These are phyloP conservation scores for Globisporangium carolinianum DNA, from an alignment of 352 stramenopile species.

Conservation along the genomic window DNA sequence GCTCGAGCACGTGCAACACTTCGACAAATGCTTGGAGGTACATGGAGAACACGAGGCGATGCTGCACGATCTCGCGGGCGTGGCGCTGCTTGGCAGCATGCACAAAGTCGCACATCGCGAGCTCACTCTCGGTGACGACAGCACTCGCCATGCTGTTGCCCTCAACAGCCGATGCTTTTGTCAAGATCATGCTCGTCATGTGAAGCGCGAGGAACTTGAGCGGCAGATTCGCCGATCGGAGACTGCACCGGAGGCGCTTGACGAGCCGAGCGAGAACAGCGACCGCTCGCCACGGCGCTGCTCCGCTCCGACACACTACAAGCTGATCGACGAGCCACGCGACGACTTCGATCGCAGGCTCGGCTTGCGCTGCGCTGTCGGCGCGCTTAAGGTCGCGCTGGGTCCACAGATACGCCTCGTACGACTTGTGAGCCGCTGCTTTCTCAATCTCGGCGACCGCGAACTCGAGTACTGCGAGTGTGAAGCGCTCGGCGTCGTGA, in stretches of 20 bases:
- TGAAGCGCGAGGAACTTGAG: constrained; percentile 55
- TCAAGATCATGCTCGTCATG: constrained; percentile 39
- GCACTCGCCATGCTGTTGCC: neutral
- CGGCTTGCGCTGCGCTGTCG: constrained; percentile 37
- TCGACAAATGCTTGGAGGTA: constrained; percentile 73
- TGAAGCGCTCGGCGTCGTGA: constrained; percentile 2
- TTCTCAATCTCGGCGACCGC: constrained; percentile 56
- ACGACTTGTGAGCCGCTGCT: constrained; percentile 36
- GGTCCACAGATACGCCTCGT: constrained; percentile 73
- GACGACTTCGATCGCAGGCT: constrained; percentile 74
- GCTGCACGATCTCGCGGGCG: constrained; percentile 45
- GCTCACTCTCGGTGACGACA: constrained; percentile 12
- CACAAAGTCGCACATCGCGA: constrained; percentile 31
- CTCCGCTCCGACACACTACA: constrained; percentile 6
- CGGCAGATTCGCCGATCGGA: constrained; percentile 45
- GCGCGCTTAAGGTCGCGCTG: constrained; percentile 46
- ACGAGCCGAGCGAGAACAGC: constrained; percentile 13
- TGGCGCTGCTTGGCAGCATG: constrained; percentile 43
- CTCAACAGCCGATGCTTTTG: neutral
- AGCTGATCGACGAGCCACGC: constrained; percentile 59
- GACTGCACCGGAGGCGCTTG: constrained; percentile 20
- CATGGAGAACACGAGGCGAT: constrained; percentile 52
- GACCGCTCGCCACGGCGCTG: constrained; percentile 1
- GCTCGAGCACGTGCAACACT: constrained; percentile 27
- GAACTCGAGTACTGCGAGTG: constrained; percentile 32